Conservation (phyloP, 441 rosid species). For the Kokia cookei region DNA sequence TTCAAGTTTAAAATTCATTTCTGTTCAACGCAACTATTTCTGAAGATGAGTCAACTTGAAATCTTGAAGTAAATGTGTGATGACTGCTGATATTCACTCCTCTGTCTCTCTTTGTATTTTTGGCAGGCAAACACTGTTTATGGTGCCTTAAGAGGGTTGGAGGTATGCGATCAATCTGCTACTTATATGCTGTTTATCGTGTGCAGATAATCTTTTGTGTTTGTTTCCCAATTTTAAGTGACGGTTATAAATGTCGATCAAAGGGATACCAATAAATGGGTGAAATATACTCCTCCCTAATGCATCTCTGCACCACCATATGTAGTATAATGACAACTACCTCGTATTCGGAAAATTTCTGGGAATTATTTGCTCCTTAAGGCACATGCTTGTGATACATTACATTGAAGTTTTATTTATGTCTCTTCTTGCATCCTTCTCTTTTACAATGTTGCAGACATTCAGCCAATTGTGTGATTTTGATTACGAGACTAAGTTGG, state of each 20-base stretch:
- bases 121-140: constrained; percentile 81
- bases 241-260: not conserved
- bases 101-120: not conserved
- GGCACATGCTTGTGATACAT: not conserved
- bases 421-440: constrained; percentile 1
- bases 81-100: not conserved
- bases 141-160: constrained; percentile 88
- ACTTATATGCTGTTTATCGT: not conserved
- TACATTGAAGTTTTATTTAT: not conserved
- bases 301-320: not conserved
- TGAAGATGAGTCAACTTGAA: not conserved
- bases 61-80: not conserved
- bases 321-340: not conserved
- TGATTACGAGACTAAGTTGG: constrained; percentile 63
- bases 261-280: not conserved
- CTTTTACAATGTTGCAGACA: constrained; percentile 47
- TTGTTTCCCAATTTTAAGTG: not conserved
- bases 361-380: not conserved
- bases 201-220: not conserved
- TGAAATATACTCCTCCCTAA: not conserved
- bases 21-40: not conserved
- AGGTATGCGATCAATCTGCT: constrained; percentile 40
- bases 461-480: constrained; percentile 86
- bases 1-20: not conserved
- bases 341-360: not conserved